Conservation (phyloP, 1,284 basidiomycete genomes). For the Xanthoconium separans region DNA sequence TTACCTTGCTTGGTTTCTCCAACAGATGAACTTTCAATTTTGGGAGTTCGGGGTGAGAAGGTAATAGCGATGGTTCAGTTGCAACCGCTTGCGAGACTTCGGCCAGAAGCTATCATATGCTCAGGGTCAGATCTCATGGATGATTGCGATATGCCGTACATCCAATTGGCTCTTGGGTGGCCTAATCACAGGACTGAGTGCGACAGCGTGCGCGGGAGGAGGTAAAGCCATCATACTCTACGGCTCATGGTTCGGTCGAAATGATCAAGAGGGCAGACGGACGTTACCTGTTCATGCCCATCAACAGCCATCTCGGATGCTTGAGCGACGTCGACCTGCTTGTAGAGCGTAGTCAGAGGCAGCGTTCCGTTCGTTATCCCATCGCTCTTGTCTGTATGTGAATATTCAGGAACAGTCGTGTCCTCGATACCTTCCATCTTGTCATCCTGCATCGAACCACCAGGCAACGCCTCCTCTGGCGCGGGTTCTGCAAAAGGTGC, state of each 20-base stretch:
- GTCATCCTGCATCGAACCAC: slow-evolving; percentile 3
- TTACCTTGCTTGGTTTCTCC: slow-evolving; percentile 14
- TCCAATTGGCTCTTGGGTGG: slow-evolving; percentile 26
- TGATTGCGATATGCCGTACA: slow-evolving; percentile 21
- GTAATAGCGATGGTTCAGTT: slow-evolving; percentile 27
- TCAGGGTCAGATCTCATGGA: slow-evolving; percentile 21
- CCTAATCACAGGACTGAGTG: slow-evolving; percentile 13
- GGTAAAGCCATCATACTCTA: slow-evolving; percentile 9
- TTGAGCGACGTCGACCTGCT: slow-evolving; percentile 1
- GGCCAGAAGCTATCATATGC: slow-evolving; percentile 24
- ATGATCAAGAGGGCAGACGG: neutral
- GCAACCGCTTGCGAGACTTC: slow-evolving; percentile 33
- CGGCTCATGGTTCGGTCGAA: slow-evolving; percentile 1
- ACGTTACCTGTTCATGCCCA: slow-evolving; percentile 20
- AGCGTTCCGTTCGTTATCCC: neutral
- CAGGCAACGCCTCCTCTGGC: neutral
- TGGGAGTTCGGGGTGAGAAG: slow-evolving; percentile 25
- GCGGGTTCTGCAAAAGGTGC: neutral
- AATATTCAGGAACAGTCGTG: neutral
- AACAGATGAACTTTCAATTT: slow-evolving; percentile 15
- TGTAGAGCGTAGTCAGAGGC: slow-evolving; percentile 1
- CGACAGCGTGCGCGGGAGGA: slow-evolving; percentile 6
- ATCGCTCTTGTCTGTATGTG: neutral
- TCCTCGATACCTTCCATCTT: slow-evolving; percentile 25
- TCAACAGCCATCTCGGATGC: slow-evolving; percentile 19